These are phyloP conservation scores for Blastosporella zonata DNA, from an alignment of 1,284 basidiomycete genomes.

Conservation along the genomic window DNA sequence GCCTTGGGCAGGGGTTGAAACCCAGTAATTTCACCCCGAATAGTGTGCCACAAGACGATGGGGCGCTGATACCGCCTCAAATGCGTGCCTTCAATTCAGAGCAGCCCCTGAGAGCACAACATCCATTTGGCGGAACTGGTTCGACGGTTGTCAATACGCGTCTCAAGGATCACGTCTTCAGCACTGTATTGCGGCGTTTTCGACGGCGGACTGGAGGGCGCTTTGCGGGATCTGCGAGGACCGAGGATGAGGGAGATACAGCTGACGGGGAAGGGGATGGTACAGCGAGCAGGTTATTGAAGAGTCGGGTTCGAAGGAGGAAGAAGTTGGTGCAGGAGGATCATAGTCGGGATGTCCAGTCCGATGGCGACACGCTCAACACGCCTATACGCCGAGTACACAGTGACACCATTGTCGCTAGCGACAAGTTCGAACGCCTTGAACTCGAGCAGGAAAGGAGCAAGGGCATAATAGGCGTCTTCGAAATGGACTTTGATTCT, in stretches of 20 bases:
- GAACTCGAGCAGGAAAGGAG: constrained; percentile 26
- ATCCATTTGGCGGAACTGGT: constrained; percentile 78
- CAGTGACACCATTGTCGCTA: constrained; percentile 53
- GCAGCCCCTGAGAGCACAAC: constrained; percentile 27
- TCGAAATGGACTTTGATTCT: constrained; percentile 46
- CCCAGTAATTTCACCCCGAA: constrained; percentile 16
- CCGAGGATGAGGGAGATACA: constrained; percentile 44
- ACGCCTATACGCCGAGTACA: constrained; percentile 54
- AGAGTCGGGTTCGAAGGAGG: constrained; percentile 27
- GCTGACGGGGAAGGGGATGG: constrained; percentile 34
- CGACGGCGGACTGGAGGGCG: constrained; percentile 48
- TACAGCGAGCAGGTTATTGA: constrained; percentile 18
- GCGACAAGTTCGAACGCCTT: constrained; percentile 31
- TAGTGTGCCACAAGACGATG: constrained; percentile 32
- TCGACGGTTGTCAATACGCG: constrained; percentile 90
- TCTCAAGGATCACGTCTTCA: constrained; percentile 92
- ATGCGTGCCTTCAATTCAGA: constrained; percentile 41
- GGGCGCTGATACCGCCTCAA: constrained; percentile 29
- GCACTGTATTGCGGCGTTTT: constrained; percentile 75
- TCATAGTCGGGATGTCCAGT: constrained; percentile 34
- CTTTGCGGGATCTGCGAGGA: constrained; percentile 45
- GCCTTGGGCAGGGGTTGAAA: constrained; percentile 14
- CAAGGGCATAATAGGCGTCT: constrained; percentile 35
- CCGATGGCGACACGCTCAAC: constrained; percentile 31
- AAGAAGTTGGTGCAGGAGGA: constrained; percentile 39